Percentiles rank a stretch among this genome's conserved stretches.
Conservation (phyloP, 495 filamentous ascomycete genomes). For the Pyrenula aspistea region DNA sequence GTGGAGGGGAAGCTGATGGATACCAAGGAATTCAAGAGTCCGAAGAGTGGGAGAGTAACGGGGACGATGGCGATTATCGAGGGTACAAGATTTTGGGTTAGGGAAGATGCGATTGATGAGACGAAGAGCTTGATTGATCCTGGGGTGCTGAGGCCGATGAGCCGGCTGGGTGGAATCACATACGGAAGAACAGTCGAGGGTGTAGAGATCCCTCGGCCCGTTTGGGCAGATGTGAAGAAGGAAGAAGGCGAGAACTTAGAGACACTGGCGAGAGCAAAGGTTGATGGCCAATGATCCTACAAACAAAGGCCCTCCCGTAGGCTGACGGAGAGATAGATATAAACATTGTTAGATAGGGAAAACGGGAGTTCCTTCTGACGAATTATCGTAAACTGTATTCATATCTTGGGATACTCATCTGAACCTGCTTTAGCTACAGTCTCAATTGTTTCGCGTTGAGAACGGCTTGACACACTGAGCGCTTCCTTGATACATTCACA, state of each 20-base stretch:
- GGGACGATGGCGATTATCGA: conserved; percentile 69
- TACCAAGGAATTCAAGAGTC: conserved; percentile 64
- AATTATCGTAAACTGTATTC: too few species aligned
- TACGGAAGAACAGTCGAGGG: conserved; percentile 62
- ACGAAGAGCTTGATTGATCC: conserved; percentile 61
- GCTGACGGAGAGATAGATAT: not conserved
- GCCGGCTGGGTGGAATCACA: conserved; percentile 71
- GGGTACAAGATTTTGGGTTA: conserved; percentile 76
- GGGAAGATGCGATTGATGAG: conserved; percentile 80
- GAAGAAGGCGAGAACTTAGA: conserved; percentile 22
- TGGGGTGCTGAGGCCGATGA: conserved; percentile 58
- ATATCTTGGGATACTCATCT: too few species aligned
- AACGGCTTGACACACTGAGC: too few species aligned
- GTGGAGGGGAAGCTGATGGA: conserved; percentile 71
- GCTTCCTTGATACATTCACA: too few species aligned
- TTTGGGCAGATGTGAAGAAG: conserved; percentile 40
- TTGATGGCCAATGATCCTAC: conserved; percentile 17
- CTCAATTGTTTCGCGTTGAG: too few species aligned
- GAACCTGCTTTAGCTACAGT: too few species aligned
- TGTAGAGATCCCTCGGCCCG: conserved; percentile 66
- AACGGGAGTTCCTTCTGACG: too few species aligned
- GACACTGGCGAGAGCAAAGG: conserved; percentile 21
- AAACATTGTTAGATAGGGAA: too few species aligned
- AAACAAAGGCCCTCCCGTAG: not conserved
- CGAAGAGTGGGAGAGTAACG: conserved; percentile 50